Conservation (phyloP, 495 filamentous ascomycete genomes). For the Podospora pseudocomata region DNA sequence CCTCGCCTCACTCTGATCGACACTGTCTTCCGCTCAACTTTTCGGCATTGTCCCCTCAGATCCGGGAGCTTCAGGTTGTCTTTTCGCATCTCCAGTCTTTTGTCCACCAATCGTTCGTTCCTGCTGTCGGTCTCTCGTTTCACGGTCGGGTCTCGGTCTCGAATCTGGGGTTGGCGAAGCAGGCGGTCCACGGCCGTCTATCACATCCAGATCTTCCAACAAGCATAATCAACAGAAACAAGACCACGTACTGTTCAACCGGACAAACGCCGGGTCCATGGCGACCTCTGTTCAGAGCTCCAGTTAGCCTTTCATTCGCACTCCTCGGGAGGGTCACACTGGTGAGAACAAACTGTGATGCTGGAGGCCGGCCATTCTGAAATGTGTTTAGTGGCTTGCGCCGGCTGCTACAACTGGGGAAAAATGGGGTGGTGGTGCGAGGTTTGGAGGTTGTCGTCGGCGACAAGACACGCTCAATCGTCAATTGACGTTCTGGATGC, state of each 20-base stretch:
- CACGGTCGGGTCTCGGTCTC: not conserved
- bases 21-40: not conserved
- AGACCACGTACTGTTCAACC: slow-evolving; percentile 62
- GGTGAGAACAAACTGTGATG: slow-evolving; percentile 39
- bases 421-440: slow-evolving; percentile 11
- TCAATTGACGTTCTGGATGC: not conserved
- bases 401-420: not conserved
- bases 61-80: no score
- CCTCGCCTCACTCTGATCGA: no score
- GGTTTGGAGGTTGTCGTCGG: not conserved
- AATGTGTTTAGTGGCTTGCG: slow-evolving; percentile 13
- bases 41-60: not conserved
- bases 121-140: not conserved
- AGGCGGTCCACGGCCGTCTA: not conserved
- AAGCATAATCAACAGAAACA: not conserved
- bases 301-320: slow-evolving; percentile 24
- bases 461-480: not conserved
- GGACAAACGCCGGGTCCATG: slow-evolving; percentile 75
- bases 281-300: slow-evolving; percentile 45
- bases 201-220: not conserved
- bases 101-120: not conserved
- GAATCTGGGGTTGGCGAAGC: not conserved
- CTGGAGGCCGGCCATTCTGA: slow-evolving; percentile 43
- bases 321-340: not conserved
- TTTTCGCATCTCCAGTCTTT: not conserved